Evolutionary conservation across 257 asterid genomes (phyloP).

Genomic region (Leonotis leonurus): DNA sequence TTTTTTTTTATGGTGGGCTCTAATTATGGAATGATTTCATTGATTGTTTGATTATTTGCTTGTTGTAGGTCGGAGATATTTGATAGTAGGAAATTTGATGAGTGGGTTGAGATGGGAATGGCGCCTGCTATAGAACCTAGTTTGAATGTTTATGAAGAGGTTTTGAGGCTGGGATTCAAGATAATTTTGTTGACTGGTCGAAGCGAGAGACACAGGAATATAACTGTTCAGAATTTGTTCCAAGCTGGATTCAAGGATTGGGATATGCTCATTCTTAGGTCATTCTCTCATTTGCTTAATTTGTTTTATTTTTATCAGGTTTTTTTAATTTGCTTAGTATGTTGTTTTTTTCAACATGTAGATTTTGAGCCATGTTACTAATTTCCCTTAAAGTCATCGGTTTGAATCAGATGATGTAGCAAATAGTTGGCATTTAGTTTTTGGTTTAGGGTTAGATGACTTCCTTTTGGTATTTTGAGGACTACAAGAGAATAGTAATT

Average conservation of each 20-base stretch:
- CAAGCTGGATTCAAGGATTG: conserved; percentile 62
- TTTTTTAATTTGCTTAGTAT: too few relatives aligned
- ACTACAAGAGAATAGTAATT: too few relatives aligned
- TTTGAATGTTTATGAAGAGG: conserved; percentile 62
- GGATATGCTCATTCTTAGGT: conserved; percentile 75
- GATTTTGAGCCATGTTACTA: too few relatives aligned
- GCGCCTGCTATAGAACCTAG: conserved; percentile 54
- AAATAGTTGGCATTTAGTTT: not conserved
- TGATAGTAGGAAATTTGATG: conserved; percentile 47
- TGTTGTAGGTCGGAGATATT: conserved; percentile 62
- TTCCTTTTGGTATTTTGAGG: too few relatives aligned
- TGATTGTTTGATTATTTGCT: not conserved
- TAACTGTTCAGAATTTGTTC: conserved; percentile 57
- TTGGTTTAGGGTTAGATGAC: not conserved
- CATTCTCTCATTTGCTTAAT: too few relatives aligned
- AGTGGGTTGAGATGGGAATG: conserved; percentile 74
- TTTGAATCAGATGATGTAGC: not conserved
- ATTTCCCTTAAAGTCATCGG: not conserved
- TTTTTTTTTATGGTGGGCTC: too few relatives aligned
- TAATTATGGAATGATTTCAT: too few relatives aligned
- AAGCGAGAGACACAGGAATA: conserved; percentile 45
- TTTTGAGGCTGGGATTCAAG: conserved; percentile 53
- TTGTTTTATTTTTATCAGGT: too few relatives aligned
- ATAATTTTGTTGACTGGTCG: conserved; percentile 66
- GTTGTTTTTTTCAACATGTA: too few relatives aligned